Percentiles rank a stretch among this genome's conserved stretches.
Conservation (phyloP, 352 stramenopile species). For the Hyaloperonospora arabidopsidis region DNA sequence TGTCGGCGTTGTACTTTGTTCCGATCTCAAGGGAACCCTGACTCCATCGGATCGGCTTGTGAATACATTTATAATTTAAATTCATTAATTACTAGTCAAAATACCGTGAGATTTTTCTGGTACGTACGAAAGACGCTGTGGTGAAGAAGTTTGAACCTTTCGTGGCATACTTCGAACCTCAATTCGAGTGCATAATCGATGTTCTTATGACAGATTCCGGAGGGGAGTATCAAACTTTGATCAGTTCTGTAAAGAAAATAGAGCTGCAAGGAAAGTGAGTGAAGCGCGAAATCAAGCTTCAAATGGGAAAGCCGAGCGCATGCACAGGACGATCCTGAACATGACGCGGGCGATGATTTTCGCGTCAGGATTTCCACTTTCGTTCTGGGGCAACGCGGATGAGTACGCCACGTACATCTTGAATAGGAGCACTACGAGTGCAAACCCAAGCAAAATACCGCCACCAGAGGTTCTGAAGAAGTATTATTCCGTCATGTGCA, state of each 20-base stretch:
- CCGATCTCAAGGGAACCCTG: not conserved
- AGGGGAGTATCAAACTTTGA: no score
- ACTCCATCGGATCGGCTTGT: no score
- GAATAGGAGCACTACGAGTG: constrained; percentile 16
- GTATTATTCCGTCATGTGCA: not conserved
- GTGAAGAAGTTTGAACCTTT: constrained; percentile 4
- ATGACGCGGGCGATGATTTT: constrained; percentile 17
- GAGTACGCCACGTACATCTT: constrained; percentile 23
- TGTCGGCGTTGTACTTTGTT: not conserved
- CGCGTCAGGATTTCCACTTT: constrained; percentile 11
- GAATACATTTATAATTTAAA: no score
- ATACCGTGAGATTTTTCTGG: constrained; percentile 2
- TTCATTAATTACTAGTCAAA: constrained; percentile 8
- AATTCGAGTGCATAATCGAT: not conserved
- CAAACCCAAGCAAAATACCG: constrained; percentile 7
- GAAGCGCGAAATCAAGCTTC: no score
- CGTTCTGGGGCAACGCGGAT: constrained; percentile 22
- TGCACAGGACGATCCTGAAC: not conserved
- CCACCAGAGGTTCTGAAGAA: no score
- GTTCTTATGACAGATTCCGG: constrained; percentile 17
- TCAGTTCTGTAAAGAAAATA: no score
- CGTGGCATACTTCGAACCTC: not conserved
- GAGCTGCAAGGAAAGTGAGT: no score
- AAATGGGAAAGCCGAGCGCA: no score
- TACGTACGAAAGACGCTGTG: constrained; percentile 5